Evolutionary conservation across 2,329 filamentous ascomycete genomes (phyloP), one percentile per base, ranked within the genome.

Genomic region (Mariannaea sp.): DNA sequence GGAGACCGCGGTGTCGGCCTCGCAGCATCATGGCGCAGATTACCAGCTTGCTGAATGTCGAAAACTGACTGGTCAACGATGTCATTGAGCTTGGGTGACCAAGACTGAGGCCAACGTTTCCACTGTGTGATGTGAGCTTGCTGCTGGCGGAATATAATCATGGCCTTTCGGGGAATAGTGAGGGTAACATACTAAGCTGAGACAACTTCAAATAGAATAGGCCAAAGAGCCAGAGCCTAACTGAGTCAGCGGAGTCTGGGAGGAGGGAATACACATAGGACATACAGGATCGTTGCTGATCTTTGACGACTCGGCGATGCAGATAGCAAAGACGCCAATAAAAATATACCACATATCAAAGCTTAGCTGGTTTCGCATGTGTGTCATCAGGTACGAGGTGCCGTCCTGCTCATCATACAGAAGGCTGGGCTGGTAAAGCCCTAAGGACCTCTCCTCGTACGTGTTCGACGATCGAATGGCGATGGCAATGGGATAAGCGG

Each of bases 381-480:
- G 73, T 3, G 56, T 65, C 27, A 70, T 26, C 3, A 75, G 47
- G 41, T 74, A 73, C 0, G 62, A 56, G 3, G 52, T 49, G 7
- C 66, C 62, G 9, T 66, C 59, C 1, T 59, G 44, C 51, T 73
- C 70, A 22, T 71, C 62, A 2, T 60, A 57, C n/a, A 53, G 49
- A n/a, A 24, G 35, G 7, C 47, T 49, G 4, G 45, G 14, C 16
- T 72, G 69, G 62, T 85, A 87, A 20, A 86, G 77, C 1, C 83
- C 85, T 5, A 88, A 68, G 41, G 80, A 81, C 39, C 78, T 76
- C 64, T 86, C 83, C 68, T 86, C 82, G 65, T 86, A 86, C 4
- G 82, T 80, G 56, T 83, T 85, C 26, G 77, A 80, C 47, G 81
- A 78, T 36, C 83, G 78, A 69, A 86, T 83, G 14, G 76, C 82